Base-by-base conservation (phyloP, 208 protist species). In the Crithidia brevicula region DNA sequence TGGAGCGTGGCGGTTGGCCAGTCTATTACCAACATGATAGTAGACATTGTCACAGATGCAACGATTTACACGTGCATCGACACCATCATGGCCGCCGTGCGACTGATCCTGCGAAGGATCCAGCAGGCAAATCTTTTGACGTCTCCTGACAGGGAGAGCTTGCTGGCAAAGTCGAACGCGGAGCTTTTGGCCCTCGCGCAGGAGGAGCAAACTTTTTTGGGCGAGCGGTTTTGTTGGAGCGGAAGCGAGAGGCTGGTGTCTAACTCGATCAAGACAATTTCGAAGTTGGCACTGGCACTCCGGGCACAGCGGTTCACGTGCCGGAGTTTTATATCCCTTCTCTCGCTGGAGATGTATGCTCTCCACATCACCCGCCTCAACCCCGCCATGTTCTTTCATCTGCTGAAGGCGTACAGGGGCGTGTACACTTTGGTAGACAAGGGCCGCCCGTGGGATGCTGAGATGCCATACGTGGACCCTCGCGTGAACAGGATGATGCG, bases 21-120 rank as follows among this genome's bases (percentile, higher is more conserved):
- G 50, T 38, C 28, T 11, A 56, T 56, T 23, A 56, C 50, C 23
- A 56, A 56, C 50, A 38, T 23, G 50, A 52, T 52, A 10, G 47
- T 52, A 15, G 47, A 30, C 23, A 30, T 52, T 30, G 47, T 30
- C 47, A 52, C 23, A 20, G 47, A 52, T 30, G 15, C 47, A 6
- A 30, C 23, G 13, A 30, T 52, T 20, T 52, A 52, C 23, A 23
- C 47, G 47, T 52, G 47, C 47, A 52, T 52, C 47, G 47, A 52
- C 47, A 52, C 23, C 23, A 52, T 52, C 23, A 30, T 30, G 47
- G 23, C 47, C 7, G 47, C 47, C 7, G 50, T 56, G 2, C 50
- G 50, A 7, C 6, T 38, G 4, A 56, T 56, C 20, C 20, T 56
- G 8, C 30, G 8, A 56, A 38, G 50, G 30, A 56, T 56, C 18